phyloP scores from a whole-genome alignment of 78 protist species.

The Chrysochromulina tobinii region DNA sequence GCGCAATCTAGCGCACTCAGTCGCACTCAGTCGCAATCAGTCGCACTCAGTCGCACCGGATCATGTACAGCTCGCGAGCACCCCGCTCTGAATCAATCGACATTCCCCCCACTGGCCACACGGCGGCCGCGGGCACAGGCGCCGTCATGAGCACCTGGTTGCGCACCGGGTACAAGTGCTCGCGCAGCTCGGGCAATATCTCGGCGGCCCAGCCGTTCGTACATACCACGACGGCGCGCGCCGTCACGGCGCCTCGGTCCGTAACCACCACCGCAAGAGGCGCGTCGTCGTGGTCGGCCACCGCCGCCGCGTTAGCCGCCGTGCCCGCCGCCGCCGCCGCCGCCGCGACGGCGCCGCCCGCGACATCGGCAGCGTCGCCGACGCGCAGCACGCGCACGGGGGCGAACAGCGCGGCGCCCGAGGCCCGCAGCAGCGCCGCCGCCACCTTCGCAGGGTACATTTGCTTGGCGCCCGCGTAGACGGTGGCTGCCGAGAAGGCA shows the following conservation, averaged over 20 bases:
- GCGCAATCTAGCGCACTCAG: too few relatives aligned
- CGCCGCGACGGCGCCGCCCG: neutral
- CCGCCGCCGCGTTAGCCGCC: too few relatives aligned
- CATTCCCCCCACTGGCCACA: neutral
- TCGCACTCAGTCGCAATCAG: too few relatives aligned
- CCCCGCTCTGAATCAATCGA: neutral
- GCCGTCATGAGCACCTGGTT: neutral
- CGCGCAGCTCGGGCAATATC: neutral
- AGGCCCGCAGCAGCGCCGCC: neutral
- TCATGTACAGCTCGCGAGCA: neutral
- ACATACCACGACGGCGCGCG: neutral
- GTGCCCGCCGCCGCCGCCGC: too few relatives aligned
- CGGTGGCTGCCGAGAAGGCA: neutral
- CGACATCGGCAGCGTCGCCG: too few relatives aligned
- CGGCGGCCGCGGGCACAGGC: neutral
- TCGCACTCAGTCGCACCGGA: neutral
- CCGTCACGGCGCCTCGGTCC: neutral
- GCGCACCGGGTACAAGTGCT: neutral
- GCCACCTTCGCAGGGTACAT: constrained; percentile 7
- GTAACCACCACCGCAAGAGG: neutral
- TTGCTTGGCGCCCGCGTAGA: neutral
- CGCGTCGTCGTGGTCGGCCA: too few relatives aligned
- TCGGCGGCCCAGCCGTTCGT: neutral
- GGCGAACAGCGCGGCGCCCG: neutral
- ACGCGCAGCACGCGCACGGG: neutral